phyloP scores from a whole-genome alignment of 2,329 filamentous ascomycete species.

The Diaporthe destruens region DNA sequence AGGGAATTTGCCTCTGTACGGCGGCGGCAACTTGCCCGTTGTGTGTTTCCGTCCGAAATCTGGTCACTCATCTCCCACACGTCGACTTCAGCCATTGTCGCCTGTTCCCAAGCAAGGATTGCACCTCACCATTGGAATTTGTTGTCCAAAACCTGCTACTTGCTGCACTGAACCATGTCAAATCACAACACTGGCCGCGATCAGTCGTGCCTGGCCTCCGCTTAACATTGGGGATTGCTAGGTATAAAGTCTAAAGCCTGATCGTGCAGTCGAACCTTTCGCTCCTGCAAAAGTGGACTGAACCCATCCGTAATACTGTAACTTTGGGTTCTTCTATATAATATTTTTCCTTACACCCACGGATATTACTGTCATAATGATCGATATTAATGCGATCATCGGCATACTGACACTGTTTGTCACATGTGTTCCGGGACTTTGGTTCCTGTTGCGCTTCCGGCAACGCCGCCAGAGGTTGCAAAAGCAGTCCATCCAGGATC shows the following conservation, averaged over 20 bases:
- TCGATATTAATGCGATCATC: not conserved
- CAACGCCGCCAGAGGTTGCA: not conserved
- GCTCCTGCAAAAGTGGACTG: no score
- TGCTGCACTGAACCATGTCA: no score
- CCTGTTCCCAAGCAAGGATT: not conserved
- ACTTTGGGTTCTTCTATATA: not conserved
- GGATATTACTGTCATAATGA: not conserved
- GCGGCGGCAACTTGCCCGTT: no score
- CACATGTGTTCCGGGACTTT: conserved; percentile 1
- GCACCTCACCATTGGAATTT: no score
- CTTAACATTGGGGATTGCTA: no score
- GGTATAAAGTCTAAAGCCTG: not conserved
- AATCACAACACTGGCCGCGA: no score
- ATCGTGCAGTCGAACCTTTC: not conserved
- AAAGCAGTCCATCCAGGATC: not conserved
- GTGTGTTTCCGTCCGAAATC: not conserved
- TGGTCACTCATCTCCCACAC: not conserved
- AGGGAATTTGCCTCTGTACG: not conserved
- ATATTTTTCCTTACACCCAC: no score
- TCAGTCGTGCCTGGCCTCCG: not conserved
- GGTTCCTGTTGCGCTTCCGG: not conserved
- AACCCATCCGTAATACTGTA: no score
- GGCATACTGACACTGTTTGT: not conserved
- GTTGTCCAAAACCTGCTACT: not conserved
- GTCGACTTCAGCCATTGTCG: not conserved